Base-by-base conservation (phyloP, 2,329 filamentous ascomycete genomes). In the Beauveria sp. region DNA sequence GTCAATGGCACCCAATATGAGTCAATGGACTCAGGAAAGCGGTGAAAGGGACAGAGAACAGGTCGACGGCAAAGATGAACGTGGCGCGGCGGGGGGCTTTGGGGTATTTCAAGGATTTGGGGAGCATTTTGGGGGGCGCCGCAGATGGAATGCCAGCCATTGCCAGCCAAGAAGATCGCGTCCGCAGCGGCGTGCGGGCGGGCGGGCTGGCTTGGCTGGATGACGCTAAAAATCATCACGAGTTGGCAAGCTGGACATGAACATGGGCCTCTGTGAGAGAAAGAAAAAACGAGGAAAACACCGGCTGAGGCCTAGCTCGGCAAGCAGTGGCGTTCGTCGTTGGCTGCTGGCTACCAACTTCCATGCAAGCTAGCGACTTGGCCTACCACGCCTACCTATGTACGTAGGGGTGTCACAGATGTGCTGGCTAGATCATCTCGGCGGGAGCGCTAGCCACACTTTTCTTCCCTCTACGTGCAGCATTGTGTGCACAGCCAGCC, bases 71-170 rank as follows among this genome's bases (percentile, higher is more conserved):
- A 30, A 24, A 20, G 7, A 9, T 9, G 12, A 37, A 43, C 5
- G 40, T 48, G 26, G 18, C 37, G 40, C 7, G 26, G 56, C 40
- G 56, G 56, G 55, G 56, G 40, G 52, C 2, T 7, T n/a, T n/a
- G 48, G 37, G 22, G 56, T 59, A 53, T 59, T 59, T 59, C 48
- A 59, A 59, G 48, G 40, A 40, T 26, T 46, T 28, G 56, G 46
- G 30, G 44, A 37, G 12, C 12, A 6, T 12, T 30, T 37, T 14
- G 12, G 34, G 34, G 34, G 34, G 34, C 34, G 24, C 20, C 20
- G 43, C 12, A 43, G 41, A 43, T 58, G 34, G 54, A 22, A 51
- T 59, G 47, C 40, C 55, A 50, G 55, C 30, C n/a, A 16, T n/a
- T 12, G 7, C 47, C 40, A 44, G 40, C 55, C 41, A 41, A 24